Percentiles rank a stretch among this genome's conserved stretches.
Conservation (phyloP, 495 filamentous ascomycete genomes). For the Penicillium daleae region DNA sequence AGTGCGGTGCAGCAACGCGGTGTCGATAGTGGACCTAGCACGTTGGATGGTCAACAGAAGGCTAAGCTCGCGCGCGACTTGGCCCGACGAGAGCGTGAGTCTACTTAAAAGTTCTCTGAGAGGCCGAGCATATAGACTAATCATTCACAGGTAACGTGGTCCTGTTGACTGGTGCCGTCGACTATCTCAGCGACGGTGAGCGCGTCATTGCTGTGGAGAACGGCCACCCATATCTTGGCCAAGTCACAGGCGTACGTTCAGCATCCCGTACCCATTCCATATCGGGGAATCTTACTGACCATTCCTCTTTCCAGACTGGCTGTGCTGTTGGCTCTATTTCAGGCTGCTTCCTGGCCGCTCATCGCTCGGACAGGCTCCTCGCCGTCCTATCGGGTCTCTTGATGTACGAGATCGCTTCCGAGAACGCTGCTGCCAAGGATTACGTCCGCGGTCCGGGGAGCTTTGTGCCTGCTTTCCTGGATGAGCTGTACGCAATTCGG, state of each 20-base stretch:
- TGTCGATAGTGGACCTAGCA: constrained; percentile 77
- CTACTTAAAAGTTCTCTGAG: background rate
- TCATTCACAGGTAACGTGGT: constrained; percentile 61
- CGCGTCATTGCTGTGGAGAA: constrained; percentile 70
- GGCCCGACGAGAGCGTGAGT: constrained; percentile 62
- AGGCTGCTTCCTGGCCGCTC: constrained; percentile 68
- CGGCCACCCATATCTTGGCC: constrained; percentile 76
- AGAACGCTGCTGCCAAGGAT: constrained; percentile 62
- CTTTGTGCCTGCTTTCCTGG: constrained; percentile 85
- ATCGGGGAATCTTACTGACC: constrained; percentile 10
- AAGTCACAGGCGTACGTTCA: constrained; percentile 70
- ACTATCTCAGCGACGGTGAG: constrained; percentile 78
- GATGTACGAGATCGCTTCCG: constrained; percentile 85
- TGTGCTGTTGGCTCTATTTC: constrained; percentile 85
- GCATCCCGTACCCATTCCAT: background rate
- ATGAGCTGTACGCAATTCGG: constrained; percentile 64
- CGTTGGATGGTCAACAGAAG: constrained; percentile 56
- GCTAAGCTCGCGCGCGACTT: constrained; percentile 64
- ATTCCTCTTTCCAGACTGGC: constrained; percentile 57
- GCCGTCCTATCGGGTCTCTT: constrained; percentile 71
- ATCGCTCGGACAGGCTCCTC: constrained; percentile 65
- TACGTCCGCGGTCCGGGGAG: constrained; percentile 82
- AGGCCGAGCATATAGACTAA: background rate
- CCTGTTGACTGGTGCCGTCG: constrained; percentile 81
- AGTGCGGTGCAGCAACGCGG: constrained; percentile 70